Conservation (phyloP, 2,329 filamentous ascomycete genomes). For the Clonostachys rhizophaga region DNA sequence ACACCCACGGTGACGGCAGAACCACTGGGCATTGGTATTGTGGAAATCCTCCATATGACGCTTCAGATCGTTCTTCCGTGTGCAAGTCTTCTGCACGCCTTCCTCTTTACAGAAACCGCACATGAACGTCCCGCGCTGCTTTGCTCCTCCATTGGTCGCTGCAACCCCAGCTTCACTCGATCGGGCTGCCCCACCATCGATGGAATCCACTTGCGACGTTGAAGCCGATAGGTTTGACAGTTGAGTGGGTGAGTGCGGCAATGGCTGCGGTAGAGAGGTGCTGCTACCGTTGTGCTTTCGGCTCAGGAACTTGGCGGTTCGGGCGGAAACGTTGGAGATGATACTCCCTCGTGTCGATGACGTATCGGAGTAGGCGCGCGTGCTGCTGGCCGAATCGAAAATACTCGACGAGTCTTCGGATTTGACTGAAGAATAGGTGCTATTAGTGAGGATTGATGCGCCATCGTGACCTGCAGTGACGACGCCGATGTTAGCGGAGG, state of each 20-base stretch:
- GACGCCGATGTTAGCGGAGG: no score
- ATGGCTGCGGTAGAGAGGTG: constrained; percentile 2
- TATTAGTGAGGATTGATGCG: constrained; percentile 25
- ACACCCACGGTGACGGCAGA: constrained; percentile 36
- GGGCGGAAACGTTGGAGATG: constrained; percentile 30
- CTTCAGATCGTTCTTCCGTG: constrained; percentile 41
- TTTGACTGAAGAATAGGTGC: constrained; percentile 24
- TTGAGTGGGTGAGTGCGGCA: background rate
- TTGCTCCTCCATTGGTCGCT: constrained; percentile 13
- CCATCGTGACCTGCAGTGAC: constrained; percentile 16
- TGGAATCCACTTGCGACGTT: constrained; percentile 4
- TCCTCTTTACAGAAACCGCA: constrained; percentile 36
- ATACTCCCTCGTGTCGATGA: constrained; percentile 31
- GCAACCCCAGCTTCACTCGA: background rate
- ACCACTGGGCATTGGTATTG: constrained; percentile 39
- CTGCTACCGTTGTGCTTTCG: constrained; percentile 11
- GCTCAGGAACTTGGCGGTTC: constrained; percentile 25
- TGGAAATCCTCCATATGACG: constrained; percentile 44
- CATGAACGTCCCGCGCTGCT: constrained; percentile 31
- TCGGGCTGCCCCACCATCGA: background rate
- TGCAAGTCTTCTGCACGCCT: constrained; percentile 33
- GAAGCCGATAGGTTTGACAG: background rate
- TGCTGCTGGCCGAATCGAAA: constrained; percentile 25
- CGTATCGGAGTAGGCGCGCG: constrained; percentile 30
- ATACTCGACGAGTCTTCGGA: constrained; percentile 27